Evolutionary conservation across 768 basidiomycete species (phyloP).

Genomic region (Mycena chlorophos): DNA sequence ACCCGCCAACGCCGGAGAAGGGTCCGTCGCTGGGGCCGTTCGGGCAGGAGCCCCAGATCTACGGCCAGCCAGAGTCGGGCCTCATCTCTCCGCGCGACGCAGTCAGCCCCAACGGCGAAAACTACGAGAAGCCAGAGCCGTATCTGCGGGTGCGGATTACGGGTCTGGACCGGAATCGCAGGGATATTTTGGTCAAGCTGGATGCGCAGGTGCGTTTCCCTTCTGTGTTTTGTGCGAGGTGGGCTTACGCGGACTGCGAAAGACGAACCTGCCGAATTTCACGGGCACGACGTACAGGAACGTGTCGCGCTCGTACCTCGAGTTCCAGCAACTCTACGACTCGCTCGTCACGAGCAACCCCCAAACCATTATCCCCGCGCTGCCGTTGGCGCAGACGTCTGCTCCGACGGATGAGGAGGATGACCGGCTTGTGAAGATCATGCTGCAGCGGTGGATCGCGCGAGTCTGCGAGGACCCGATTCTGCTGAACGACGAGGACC

Average conservation of each 20-base stretch:
- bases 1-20: constrained; percentile 51
- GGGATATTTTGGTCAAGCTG: constrained; percentile 90
- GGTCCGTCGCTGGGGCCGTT: constrained; percentile 59
- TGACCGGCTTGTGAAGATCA: constrained; percentile 90
- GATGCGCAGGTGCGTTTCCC: constrained; percentile 87
- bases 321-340: constrained; percentile 94
- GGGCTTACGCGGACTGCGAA: no score
- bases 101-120: constrained; percentile 64
- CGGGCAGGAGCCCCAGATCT: constrained; percentile 82
- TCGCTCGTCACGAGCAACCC: constrained; percentile 87
- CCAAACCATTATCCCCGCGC: constrained; percentile 93
- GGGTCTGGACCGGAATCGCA: constrained; percentile 89
- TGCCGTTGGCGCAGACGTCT: constrained; percentile 95
- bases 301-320: constrained; percentile 91
- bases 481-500: constrained; percentile 84
- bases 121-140: constrained; percentile 74
- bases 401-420: constrained; percentile 98
- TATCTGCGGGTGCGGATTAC: constrained; percentile 90
- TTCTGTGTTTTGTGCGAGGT: no score
- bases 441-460: constrained; percentile 93
- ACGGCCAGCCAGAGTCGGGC: constrained; percentile 82
- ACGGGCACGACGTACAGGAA: constrained; percentile 87
- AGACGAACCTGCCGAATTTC: constrained; percentile 96
- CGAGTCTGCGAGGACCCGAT: constrained; percentile 92
- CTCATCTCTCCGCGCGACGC: constrained; percentile 75